Evolutionary conservation across 345 rosid species (phyloP).

Genomic region (Bretschneidera sinensis): DNA sequence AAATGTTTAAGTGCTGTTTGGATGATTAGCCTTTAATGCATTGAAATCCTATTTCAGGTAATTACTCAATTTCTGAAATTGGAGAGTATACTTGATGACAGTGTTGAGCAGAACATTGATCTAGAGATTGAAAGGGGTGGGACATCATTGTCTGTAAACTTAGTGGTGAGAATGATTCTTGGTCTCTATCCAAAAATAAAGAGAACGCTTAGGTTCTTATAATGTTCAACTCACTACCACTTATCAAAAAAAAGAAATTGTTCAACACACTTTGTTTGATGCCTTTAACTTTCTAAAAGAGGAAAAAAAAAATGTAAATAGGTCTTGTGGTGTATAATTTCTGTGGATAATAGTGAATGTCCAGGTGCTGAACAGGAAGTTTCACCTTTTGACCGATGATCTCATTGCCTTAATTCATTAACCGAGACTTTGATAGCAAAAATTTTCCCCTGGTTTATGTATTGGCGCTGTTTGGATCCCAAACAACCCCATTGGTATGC

Average conservation of each 20-base stretch:
- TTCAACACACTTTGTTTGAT: not conserved
- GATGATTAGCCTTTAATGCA: slow-evolving; percentile 13
- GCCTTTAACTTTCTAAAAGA: not conserved
- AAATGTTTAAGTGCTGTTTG: not conserved
- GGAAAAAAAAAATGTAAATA: not conserved
- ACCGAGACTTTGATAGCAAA: not conserved
- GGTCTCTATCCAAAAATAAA: too few relatives aligned
- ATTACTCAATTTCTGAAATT: slow-evolving; percentile 75
- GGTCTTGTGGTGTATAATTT: not conserved
- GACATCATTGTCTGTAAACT: slow-evolving; percentile 44
- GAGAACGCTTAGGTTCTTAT: slow-evolving; percentile 5
- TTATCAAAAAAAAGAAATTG: not conserved
- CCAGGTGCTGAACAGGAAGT: not conserved
- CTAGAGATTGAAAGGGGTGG: slow-evolving; percentile 94
- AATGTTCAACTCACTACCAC: slow-evolving; percentile 6
- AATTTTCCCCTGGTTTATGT: not conserved
- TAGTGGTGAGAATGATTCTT: slow-evolving; percentile 54
- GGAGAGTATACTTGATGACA: slow-evolving; percentile 81
- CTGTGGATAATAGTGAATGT: not conserved
- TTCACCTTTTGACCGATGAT: not conserved
- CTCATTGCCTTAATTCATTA: not conserved
- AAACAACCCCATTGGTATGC: too few relatives aligned
- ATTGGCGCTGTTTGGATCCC: too few relatives aligned
- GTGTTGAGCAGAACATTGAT: slow-evolving; percentile 54
- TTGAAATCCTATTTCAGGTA: slow-evolving; percentile 48